These are phyloP conservation scores for Geranium incanum DNA, from an alignment of 441 rosid genomes.

Conservation along the genomic window DNA sequence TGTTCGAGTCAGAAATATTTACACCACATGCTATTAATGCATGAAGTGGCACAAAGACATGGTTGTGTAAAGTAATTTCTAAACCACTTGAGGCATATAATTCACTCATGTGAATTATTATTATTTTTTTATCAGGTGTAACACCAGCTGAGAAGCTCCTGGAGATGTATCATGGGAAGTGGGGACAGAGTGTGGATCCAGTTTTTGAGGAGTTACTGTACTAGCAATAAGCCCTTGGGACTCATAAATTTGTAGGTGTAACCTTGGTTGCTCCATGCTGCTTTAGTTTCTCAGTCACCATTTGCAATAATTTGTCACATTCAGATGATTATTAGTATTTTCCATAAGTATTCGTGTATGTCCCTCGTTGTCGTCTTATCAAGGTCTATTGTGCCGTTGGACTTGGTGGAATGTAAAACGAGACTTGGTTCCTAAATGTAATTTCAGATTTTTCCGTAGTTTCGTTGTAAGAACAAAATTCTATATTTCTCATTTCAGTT, in stretches of 20 bases:
- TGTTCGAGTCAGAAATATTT: too few species aligned
- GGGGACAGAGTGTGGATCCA: constrained; percentile 84
- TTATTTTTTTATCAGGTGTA: constrained; percentile 41
- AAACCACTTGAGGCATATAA: too few species aligned
- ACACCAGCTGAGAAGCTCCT: constrained; percentile 92
- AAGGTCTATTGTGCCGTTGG: not conserved
- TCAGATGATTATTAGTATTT: not conserved
- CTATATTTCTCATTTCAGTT: too few species aligned
- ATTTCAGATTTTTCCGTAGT: too few species aligned
- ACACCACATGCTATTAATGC: too few species aligned
- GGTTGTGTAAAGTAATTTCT: not conserved
- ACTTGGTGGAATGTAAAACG: not conserved
- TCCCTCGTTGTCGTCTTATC: not conserved
- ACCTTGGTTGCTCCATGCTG: constrained; percentile 8
- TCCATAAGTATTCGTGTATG: not conserved
- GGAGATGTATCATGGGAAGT: constrained; percentile 74
- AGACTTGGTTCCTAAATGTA: too few species aligned
- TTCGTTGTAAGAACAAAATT: too few species aligned
- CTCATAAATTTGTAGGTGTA: constrained; percentile 14
- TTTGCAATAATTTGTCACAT: constrained; percentile 19
- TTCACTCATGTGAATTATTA: not conserved
- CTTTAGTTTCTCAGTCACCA: not conserved
- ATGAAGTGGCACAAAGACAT: not conserved
- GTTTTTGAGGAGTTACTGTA: constrained; percentile 82
- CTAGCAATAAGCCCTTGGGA: constrained; percentile 23